These are phyloP conservation scores for Tricholoma bakamatsutake DNA, from an alignment of 768 basidiomycete species.

Conservation along the genomic window DNA sequence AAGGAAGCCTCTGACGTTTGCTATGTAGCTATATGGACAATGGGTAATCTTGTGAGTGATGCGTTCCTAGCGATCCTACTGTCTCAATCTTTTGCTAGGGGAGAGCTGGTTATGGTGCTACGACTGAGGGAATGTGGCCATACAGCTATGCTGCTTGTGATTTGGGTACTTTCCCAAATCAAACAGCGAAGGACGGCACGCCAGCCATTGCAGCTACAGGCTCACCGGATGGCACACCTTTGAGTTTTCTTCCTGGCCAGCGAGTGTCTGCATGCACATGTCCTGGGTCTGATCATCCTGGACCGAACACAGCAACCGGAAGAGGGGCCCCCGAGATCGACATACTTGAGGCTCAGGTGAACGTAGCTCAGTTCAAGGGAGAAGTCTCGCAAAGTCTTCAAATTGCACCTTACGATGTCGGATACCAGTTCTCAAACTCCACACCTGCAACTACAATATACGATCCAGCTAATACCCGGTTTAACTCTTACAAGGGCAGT, in stretches of 20 bases:
- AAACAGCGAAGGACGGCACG: conserved; percentile 53
- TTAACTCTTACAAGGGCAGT: conserved; percentile 70
- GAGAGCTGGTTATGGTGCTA: conserved; percentile 84
- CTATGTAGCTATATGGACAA: conserved; percentile 55
- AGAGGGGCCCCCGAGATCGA: conserved; percentile 92
- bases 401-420: conserved; percentile 69
- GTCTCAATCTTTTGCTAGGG: conserved; percentile 33
- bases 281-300: conserved; percentile 80
- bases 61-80: neutral
- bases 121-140: conserved; percentile 84
- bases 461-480: conserved; percentile 40
- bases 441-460: conserved; percentile 48
- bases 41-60: conserved; percentile 61
- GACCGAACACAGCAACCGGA: conserved; percentile 61
- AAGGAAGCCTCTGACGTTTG: neutral
- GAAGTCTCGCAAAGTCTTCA: conserved; percentile 81
- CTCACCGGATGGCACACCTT: conserved; percentile 36
- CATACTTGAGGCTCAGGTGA: conserved; percentile 78
- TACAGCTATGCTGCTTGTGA: conserved; percentile 85
- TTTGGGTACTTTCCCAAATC: conserved; percentile 79
- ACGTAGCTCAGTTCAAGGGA: conserved; percentile 43
- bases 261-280: conserved; percentile 87
- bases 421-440: conserved; percentile 55
- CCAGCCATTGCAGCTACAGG: conserved; percentile 58
- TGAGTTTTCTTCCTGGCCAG: conserved; percentile 86